phyloP scores from a whole-genome alignment of 2,329 filamentous ascomycete genomes.

The Aspergillus pseudonomiae region DNA sequence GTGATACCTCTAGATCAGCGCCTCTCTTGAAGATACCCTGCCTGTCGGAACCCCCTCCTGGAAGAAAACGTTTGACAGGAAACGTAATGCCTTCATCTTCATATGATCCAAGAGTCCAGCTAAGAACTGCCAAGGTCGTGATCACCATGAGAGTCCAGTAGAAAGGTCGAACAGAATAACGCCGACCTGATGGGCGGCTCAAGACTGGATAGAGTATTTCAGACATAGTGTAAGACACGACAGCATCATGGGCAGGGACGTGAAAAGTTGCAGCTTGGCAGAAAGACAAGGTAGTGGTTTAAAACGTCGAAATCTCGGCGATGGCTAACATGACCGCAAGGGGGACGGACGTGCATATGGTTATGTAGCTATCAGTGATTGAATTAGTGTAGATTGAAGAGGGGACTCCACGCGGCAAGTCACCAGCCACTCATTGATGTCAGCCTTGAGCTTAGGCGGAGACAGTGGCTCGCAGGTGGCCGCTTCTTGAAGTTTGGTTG shows the following conservation, averaged over 20 bases:
- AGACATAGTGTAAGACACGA: conserved; percentile 28
- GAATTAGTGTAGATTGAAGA: neutral
- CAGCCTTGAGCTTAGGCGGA: neutral
- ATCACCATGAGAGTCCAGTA: conserved; percentile 48
- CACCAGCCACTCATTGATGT: conserved; percentile 10
- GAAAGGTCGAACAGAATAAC: conserved; percentile 50
- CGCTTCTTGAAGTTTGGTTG: neutral
- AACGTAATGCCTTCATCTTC: neutral
- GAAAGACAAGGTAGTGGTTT: neutral
- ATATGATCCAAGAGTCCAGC: conserved; percentile 24
- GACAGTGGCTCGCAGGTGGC: neutral
- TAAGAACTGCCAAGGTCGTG: conserved; percentile 34
- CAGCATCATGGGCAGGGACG: conserved; percentile 33
- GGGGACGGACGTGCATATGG: neutral
- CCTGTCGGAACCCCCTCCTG: neutral
- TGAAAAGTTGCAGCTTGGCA: neutral
- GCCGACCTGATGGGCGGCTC: conserved; percentile 27
- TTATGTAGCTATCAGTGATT: neutral
- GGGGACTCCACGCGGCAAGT: neutral
- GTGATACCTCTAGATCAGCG: conserved; percentile 32
- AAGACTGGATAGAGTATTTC: conserved; percentile 25
- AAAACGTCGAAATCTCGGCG: neutral
- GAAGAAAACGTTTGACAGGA: neutral
- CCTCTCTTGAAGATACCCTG: conserved; percentile 22
- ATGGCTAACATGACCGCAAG: neutral